Evolutionary conservation across 768 basidiomycete species (phyloP).

Genomic region (Auricularia sp.): DNA sequence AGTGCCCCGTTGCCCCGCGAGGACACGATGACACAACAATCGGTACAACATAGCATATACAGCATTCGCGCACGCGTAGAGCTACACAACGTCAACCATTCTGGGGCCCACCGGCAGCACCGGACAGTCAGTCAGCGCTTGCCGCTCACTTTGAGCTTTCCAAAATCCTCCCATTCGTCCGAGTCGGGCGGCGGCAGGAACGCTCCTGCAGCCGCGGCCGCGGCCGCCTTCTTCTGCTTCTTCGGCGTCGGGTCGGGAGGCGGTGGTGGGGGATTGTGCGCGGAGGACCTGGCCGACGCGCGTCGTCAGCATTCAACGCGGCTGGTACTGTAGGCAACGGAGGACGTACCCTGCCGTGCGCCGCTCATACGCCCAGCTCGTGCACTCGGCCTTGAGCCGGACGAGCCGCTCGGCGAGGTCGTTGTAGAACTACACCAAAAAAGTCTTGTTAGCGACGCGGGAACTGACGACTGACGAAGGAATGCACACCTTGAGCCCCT

Average conservation of each 20-base stretch:
- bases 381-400: conserved; percentile 68
- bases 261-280: neutral
- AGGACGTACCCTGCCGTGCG: conserved; percentile 48
- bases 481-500: conserved; percentile 65
- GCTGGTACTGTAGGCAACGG: neutral
- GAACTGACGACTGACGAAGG: neutral
- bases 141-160: neutral
- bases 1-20: too few relatives aligned
- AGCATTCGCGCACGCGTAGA: too few relatives aligned
- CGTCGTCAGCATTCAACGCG: too few relatives aligned
- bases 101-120: too few relatives aligned
- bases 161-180: conserved; percentile 22
- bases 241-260: neutral
- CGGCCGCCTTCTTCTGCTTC: conserved; percentile 1
- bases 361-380: conserved; percentile 61
- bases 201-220: conserved; percentile 9
- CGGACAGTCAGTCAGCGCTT: neutral
- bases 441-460: too few relatives aligned
- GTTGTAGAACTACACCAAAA: conserved; percentile 67
- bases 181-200: conserved; percentile 29
- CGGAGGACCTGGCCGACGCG: neutral
- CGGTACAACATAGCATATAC: too few relatives aligned
- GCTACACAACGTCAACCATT: too few relatives aligned
- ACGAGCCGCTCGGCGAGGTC: conserved; percentile 63
- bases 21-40: too few relatives aligned